A percentile compares a stretch with the other conserved stretches of the same genome.
Evolutionary conservation across 106 monocot genomes (phyloP).

Genomic region (Alisma plantagoaquatica): DNA sequence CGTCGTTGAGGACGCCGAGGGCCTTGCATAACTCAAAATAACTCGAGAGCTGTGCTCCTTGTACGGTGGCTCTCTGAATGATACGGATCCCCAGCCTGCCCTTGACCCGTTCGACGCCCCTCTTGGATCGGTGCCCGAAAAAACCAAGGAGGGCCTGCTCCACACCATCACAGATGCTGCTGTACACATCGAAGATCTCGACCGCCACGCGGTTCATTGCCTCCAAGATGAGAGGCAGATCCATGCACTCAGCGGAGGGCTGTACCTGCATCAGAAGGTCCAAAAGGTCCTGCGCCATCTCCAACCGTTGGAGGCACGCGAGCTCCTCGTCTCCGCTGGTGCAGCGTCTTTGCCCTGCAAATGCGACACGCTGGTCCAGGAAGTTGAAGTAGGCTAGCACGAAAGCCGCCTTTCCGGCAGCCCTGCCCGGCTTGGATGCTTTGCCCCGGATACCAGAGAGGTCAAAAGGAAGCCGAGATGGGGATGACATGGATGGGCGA

Average conservation of each 20-base stretch:
- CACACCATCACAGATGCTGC: slow-evolving; percentile 56
- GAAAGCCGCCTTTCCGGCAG: slow-evolving; percentile 52
- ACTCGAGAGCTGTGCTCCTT: slow-evolving; percentile 34
- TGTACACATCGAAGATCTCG: slow-evolving; percentile 76
- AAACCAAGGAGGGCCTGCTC: slow-evolving; percentile 30
- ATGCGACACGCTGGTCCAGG: slow-evolving; percentile 49
- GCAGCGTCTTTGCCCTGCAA: background rate
- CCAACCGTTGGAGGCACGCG: background rate
- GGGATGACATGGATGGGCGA: background rate
- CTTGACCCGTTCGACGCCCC: background rate
- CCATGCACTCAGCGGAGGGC: slow-evolving; percentile 57
- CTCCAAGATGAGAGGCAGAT: slow-evolving; percentile 46
- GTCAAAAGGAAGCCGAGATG: slow-evolving; percentile 52
- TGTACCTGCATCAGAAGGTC: slow-evolving; percentile 63
- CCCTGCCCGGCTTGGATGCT: slow-evolving; percentile 17
- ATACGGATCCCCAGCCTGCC: slow-evolving; percentile 40
- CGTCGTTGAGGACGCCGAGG: slow-evolving; percentile 55
- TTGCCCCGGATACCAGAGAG: slow-evolving; percentile 61
- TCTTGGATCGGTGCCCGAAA: slow-evolving; percentile 11
- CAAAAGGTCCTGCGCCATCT: slow-evolving; percentile 36
- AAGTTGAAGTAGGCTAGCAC: slow-evolving; percentile 71
- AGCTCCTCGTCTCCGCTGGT: background rate
- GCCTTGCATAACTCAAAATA: slow-evolving; percentile 50
- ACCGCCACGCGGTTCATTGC: slow-evolving; percentile 69
- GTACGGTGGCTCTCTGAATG: slow-evolving; percentile 37